These are phyloP conservation scores for Neckera pumila DNA, from an alignment of 225 moss, liverwort and hornwort species.

Conservation along the genomic window DNA sequence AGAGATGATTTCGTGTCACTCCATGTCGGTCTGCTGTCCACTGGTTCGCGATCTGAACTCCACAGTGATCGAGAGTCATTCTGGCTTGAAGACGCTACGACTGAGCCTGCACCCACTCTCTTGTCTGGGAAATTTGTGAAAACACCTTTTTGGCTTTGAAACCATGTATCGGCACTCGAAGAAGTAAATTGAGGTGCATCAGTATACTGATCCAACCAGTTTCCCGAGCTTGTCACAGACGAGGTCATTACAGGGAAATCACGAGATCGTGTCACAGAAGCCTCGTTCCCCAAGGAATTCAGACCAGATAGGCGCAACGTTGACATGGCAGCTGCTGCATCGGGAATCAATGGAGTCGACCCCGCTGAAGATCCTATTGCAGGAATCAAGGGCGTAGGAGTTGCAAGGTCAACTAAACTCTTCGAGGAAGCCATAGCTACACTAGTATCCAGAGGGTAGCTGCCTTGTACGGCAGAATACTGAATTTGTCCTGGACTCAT, in stretches of 20 bases:
- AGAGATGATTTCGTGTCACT: conserved; percentile 4
- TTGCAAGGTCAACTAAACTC: conserved; percentile 27
- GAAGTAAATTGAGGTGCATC: conserved; percentile 22
- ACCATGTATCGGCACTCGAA: conserved; percentile 30
- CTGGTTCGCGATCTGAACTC: conserved; percentile 60
- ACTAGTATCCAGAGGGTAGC: conserved; percentile 14
- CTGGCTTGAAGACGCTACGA: conserved; percentile 60
- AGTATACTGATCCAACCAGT: conserved; percentile 60
- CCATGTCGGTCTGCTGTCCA: conserved; percentile 15
- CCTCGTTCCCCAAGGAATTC: conserved; percentile 10
- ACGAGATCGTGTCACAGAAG: conserved; percentile 8
- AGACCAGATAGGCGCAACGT: conserved; percentile 13
- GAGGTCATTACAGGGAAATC: conserved; percentile 24
- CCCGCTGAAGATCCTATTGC: conserved; percentile 2
- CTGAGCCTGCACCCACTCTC: conserved; percentile 26
- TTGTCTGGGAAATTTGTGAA: conserved; percentile 64
- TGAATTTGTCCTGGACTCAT: conserved; percentile 20
- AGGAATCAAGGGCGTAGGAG: conserved; percentile 20
- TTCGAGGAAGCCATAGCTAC: conserved; percentile 10
- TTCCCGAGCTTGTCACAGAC: conserved; percentile 48
- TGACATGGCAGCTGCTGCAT: conserved; percentile 14
- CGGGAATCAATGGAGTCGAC: conserved; percentile 3
- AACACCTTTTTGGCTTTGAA: conserved; percentile 40
- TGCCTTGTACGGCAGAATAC: conserved; percentile 10
- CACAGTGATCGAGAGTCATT: conserved; percentile 57